phyloP scores from a whole-genome alignment of 2,329 filamentous ascomycete genomes.

The Pseudopyrenochaeta lycopersici region DNA sequence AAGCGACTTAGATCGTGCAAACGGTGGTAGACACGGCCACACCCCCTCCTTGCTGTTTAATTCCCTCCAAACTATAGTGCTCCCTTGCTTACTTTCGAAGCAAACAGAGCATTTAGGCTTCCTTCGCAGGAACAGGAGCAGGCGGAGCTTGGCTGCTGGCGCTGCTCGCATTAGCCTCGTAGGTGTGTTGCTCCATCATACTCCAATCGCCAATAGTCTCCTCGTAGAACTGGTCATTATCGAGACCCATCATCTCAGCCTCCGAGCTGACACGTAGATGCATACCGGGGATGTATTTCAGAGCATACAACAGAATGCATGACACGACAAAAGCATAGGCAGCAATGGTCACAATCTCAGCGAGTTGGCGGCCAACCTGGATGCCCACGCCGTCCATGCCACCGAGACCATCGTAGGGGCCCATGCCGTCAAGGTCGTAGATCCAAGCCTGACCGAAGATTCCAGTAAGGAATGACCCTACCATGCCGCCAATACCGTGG shows the following conservation, averaged over 20 bases:
- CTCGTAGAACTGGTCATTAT: slow-evolving; percentile 64
- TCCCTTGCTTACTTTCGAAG: too few species aligned
- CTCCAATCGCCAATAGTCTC: slow-evolving; percentile 62
- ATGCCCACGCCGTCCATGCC: slow-evolving; percentile 64
- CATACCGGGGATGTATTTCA: slow-evolving; percentile 65
- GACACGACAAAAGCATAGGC: slow-evolving; percentile 63
- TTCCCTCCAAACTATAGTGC: too few species aligned
- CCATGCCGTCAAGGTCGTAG: slow-evolving; percentile 59
- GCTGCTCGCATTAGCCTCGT: slow-evolving; percentile 27
- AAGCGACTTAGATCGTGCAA: too few species aligned
- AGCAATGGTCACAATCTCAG: slow-evolving; percentile 64
- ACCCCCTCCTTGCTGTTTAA: too few species aligned
- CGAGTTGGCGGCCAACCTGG: slow-evolving; percentile 65
- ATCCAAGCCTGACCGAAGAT: slow-evolving; percentile 63
- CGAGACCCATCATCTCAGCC: slow-evolving; percentile 64
- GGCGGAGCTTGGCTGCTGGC: slow-evolving; percentile 33
- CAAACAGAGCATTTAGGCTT: slow-evolving; percentile 9
- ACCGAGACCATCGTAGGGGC: slow-evolving; percentile 55
- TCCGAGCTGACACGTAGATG: slow-evolving; percentile 64
- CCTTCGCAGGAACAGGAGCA: slow-evolving; percentile 8
- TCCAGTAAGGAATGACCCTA: slow-evolving; percentile 66
- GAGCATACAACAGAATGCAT: slow-evolving; percentile 60
- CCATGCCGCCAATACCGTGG: slow-evolving; percentile 66
- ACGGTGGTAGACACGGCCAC: too few species aligned
- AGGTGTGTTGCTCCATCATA: slow-evolving; percentile 43